These are phyloP conservation scores for Exobasidium rhododendri DNA, from an alignment of 1,284 basidiomycete species.

Conservation along the genomic window DNA sequence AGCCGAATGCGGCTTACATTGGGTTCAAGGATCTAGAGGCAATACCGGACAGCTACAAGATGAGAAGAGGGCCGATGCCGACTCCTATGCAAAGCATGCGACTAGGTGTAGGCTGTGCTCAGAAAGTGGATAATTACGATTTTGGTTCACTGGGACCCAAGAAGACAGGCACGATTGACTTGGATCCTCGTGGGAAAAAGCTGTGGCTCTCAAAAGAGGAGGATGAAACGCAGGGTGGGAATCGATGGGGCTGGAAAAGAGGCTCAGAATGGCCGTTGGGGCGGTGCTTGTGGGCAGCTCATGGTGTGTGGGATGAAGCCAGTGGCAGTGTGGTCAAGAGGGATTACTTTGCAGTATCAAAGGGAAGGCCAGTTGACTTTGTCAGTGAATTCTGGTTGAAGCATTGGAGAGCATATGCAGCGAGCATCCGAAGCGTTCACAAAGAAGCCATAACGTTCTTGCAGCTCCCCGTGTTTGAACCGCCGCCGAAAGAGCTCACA, in stretches of 20 bases:
- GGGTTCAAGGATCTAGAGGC: slow-evolving; percentile 64
- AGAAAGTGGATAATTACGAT: slow-evolving; percentile 79
- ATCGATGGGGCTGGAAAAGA: slow-evolving; percentile 75
- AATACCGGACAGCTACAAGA: slow-evolving; percentile 51
- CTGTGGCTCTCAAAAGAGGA: slow-evolving; percentile 44
- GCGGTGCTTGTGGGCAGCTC: slow-evolving; percentile 80
- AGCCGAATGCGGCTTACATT: slow-evolving; percentile 83
- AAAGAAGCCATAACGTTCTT: slow-evolving; percentile 84
- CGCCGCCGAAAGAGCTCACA: slow-evolving; percentile 64
- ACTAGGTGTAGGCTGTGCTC: slow-evolving; percentile 79
- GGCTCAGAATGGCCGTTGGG: slow-evolving; percentile 76
- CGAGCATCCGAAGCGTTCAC: slow-evolving; percentile 69
- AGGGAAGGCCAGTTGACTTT: slow-evolving; percentile 60
- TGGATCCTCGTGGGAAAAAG: slow-evolving; percentile 73
- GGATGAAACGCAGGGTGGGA: slow-evolving; percentile 32
- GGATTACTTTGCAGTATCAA: slow-evolving; percentile 67
- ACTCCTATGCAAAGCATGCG: slow-evolving; percentile 79
- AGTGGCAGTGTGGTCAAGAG: slow-evolving; percentile 69
- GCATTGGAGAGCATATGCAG: slow-evolving; percentile 68
- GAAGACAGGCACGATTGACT: slow-evolving; percentile 67
- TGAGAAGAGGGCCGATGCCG: slow-evolving; percentile 80
- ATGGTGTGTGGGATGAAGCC: slow-evolving; percentile 82
- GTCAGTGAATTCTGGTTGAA: slow-evolving; percentile 78
- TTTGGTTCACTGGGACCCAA: slow-evolving; percentile 79
- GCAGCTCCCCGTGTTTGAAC: slow-evolving; percentile 85